These are phyloP conservation scores for Phytophthora gonapodyides DNA, from an alignment of 352 stramenopile genomes.

Conservation along the genomic window DNA sequence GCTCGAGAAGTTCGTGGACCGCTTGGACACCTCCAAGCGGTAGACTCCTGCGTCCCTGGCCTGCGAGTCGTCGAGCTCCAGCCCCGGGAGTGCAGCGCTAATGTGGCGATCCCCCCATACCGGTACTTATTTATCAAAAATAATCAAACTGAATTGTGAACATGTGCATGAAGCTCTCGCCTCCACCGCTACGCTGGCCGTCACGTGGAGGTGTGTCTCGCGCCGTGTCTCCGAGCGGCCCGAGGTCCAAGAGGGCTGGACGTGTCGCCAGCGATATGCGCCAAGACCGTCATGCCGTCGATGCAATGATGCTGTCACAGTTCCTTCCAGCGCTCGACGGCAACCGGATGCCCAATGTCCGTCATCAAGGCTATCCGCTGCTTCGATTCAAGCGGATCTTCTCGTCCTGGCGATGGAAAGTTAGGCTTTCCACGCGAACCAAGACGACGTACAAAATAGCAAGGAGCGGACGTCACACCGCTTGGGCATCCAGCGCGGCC, in stretches of 20 bases:
- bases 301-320: too few relatives aligned
- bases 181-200: not conserved
- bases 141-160: constrained; percentile 20
- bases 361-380: too few relatives aligned
- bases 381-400: constrained; percentile 2
- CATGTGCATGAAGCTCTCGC: constrained; percentile 12
- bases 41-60: constrained; percentile 22
- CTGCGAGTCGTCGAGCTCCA: not conserved
- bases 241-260: too few relatives aligned
- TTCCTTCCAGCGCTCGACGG: too few relatives aligned
- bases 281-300: too few relatives aligned
- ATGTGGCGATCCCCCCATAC: constrained; percentile 19
- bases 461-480: constrained; percentile 7
- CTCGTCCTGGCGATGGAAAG: constrained; percentile 28
- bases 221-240: too few relatives aligned
- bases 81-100: constrained; percentile 10
- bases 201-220: not conserved
- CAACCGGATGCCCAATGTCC: too few relatives aligned
- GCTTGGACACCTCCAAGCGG: constrained; percentile 51
- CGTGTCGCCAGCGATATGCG: too few relatives aligned
- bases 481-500: constrained; percentile 11
- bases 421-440: constrained; percentile 13
- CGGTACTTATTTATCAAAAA: constrained; percentile 35
- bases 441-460: not conserved
- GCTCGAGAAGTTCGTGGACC: constrained; percentile 67